A percentile compares a stretch with the other conserved stretches of the same genome.
These are phyloP conservation scores for Termitomyces sp. DNA, from an alignment of 768 basidiomycete genomes.

Conservation along the genomic window DNA sequence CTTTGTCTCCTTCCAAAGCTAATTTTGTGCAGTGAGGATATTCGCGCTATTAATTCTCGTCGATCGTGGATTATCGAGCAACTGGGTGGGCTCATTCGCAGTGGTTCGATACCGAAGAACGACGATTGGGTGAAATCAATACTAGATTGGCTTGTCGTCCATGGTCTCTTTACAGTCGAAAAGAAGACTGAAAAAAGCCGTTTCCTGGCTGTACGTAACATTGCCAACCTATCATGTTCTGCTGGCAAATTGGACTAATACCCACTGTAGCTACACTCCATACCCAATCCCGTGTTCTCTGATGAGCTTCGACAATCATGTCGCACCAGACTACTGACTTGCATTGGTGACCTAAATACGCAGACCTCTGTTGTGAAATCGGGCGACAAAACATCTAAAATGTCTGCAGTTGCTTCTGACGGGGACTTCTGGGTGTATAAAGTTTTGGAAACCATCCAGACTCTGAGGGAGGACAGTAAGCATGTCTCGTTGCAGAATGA, in stretches of 20 bases:
- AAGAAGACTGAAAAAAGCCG: slow-evolving; percentile 68
- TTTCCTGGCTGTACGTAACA: slow-evolving; percentile 47
- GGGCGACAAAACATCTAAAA: slow-evolving; percentile 48
- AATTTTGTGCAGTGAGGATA: slow-evolving; percentile 32
- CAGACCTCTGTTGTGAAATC: slow-evolving; percentile 47
- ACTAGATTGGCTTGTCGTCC: slow-evolving; percentile 75
- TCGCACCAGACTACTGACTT: slow-evolving; percentile 63
- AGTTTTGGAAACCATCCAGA: slow-evolving; percentile 48
- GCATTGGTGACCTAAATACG: slow-evolving; percentile 67
- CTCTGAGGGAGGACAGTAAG: slow-evolving; percentile 61
- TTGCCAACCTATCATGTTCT: background rate
- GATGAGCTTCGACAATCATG: slow-evolving; percentile 64
- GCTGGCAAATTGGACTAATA: background rate
- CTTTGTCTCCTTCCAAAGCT: slow-evolving; percentile 1
- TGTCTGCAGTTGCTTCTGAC: slow-evolving; percentile 57
- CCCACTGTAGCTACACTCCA: slow-evolving; percentile 45
- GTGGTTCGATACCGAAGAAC: slow-evolving; percentile 70
- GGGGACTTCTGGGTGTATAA: slow-evolving; percentile 79
- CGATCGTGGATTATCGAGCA: slow-evolving; percentile 87
- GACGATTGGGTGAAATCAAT: slow-evolving; percentile 73
- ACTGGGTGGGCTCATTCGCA: slow-evolving; percentile 69
- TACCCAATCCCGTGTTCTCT: slow-evolving; percentile 66
- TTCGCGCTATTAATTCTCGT: slow-evolving; percentile 44
- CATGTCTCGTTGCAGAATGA: slow-evolving; percentile 52
- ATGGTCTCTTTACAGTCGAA: slow-evolving; percentile 74